phyloP scores from a whole-genome alignment of 352 stramenopile species.

The Blastocystis sp. region DNA sequence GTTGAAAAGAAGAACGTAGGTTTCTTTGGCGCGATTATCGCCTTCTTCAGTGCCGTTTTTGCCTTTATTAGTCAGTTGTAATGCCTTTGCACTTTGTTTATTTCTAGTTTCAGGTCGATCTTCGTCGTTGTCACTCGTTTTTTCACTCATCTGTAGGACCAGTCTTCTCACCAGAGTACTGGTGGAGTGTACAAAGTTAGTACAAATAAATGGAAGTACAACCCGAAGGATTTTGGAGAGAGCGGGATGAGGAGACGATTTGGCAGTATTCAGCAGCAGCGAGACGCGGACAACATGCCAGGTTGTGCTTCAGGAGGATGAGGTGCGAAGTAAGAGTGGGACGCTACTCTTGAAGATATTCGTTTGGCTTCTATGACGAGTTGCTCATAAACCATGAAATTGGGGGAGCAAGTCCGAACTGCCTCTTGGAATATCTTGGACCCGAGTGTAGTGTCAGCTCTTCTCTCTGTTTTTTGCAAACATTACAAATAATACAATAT shows the following conservation, averaged over 20 bases:
- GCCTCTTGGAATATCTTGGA: background rate
- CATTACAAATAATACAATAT: background rate
- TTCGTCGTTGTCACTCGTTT: background rate
- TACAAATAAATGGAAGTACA: conserved; percentile 19
- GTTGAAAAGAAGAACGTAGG: background rate
- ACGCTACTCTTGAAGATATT: background rate
- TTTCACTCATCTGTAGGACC: background rate
- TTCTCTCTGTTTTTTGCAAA: background rate
- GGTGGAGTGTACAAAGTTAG: background rate
- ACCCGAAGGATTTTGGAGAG: background rate
- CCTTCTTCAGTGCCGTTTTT: background rate
- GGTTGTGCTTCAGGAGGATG: conserved; percentile 24
- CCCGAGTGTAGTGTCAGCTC: background rate
- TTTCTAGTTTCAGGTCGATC: conserved; percentile 11
- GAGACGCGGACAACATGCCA: background rate
- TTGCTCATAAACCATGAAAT: background rate
- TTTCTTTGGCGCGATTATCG: background rate
- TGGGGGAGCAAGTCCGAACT: background rate
- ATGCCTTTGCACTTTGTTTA: background rate
- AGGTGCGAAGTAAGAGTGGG: conserved; percentile 30
- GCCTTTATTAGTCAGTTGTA: conserved; percentile 6
- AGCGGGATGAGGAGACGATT: background rate
- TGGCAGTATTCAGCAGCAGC: background rate
- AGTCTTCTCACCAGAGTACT: background rate
- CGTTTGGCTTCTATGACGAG: background rate